Percentiles rank a stretch among this genome's conserved stretches.
phyloP scores from a whole-genome alignment of 768 basidiomycete genomes.

The Trametes cinnabarina region DNA sequence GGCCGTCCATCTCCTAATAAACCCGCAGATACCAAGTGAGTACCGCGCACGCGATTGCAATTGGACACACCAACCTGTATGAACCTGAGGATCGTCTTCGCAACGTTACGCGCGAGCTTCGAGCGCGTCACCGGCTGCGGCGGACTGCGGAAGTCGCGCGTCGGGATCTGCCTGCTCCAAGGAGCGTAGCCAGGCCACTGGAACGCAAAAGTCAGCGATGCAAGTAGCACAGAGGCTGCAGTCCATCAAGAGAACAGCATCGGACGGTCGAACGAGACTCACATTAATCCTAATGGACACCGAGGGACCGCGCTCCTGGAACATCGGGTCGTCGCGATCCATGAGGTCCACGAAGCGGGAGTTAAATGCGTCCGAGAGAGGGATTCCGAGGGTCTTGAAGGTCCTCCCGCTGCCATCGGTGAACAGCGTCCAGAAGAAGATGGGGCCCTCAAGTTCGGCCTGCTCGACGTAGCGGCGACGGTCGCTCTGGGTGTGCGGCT shows the following conservation, averaged over 20 bases:
- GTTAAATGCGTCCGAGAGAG: conserved; percentile 61
- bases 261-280: conserved; percentile 19
- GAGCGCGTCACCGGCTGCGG: conserved; percentile 73
- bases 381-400: conserved; percentile 46
- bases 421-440: conserved; percentile 56
- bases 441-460: conserved; percentile 58
- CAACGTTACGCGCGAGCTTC: conserved; percentile 78
- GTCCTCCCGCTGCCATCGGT: conserved; percentile 33
- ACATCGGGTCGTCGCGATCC: conserved; percentile 64
- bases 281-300: conserved; percentile 79
- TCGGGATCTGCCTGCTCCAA: conserved; percentile 82
- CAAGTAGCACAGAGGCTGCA: neutral
- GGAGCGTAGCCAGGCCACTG: conserved; percentile 80
- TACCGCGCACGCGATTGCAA: neutral
- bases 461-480: conserved; percentile 75
- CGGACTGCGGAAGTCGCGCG: conserved; percentile 75
- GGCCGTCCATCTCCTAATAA: conserved; percentile 46
- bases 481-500: conserved; percentile 75
- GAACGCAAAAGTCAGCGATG: conserved; percentile 8
- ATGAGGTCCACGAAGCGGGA: conserved; percentile 54
- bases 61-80: conserved; percentile 44
- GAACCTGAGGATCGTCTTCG: conserved; percentile 72
- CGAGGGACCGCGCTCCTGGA: conserved; percentile 71
- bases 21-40: neutral
- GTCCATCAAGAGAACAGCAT: neutral